Evolutionary conservation across 768 basidiomycete genomes (phyloP).

Genomic region (Leucogyrophana mollusca): DNA sequence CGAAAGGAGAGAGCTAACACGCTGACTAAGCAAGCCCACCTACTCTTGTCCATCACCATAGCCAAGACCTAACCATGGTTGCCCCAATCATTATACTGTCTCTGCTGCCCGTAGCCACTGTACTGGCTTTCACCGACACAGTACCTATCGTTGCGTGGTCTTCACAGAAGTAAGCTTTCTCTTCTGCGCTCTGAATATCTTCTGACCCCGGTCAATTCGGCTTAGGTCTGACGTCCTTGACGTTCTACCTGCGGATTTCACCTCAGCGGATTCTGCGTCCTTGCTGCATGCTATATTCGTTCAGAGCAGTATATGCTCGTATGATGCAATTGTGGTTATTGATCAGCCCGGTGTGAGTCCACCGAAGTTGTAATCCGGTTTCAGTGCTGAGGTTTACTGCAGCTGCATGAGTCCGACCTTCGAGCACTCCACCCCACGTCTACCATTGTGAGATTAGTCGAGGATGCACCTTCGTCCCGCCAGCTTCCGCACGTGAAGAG

Average conservation of each 20-base stretch:
- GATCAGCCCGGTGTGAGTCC: constrained; percentile 70
- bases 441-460: constrained; percentile 45
- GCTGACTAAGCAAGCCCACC: neutral
- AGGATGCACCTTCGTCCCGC: constrained; percentile 49
- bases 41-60: neutral
- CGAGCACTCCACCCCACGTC: constrained; percentile 55
- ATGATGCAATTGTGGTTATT: constrained; percentile 66
- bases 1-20: neutral
- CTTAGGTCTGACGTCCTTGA: constrained; percentile 50
- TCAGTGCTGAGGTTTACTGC: constrained; percentile 6
- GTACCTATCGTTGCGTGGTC: constrained; percentile 72
- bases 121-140: constrained; percentile 60
- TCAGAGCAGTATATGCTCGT: constrained; percentile 51
- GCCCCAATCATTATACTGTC: constrained; percentile 41
- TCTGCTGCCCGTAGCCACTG: constrained; percentile 39
- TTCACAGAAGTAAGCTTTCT: constrained; percentile 49
- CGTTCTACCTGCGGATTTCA: constrained; percentile 33
- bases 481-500: constrained; percentile 61
- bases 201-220: constrained; percentile 1
- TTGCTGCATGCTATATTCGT: constrained; percentile 46
- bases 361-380: neutral
- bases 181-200: neutral
- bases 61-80: constrained; percentile 46
- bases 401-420: constrained; percentile 81
- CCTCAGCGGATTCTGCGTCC: constrained; percentile 27